These are phyloP conservation scores for Pestalotiopsis sp. DNA, from an alignment of 2,329 filamentous ascomycete genomes.

Conservation along the genomic window DNA sequence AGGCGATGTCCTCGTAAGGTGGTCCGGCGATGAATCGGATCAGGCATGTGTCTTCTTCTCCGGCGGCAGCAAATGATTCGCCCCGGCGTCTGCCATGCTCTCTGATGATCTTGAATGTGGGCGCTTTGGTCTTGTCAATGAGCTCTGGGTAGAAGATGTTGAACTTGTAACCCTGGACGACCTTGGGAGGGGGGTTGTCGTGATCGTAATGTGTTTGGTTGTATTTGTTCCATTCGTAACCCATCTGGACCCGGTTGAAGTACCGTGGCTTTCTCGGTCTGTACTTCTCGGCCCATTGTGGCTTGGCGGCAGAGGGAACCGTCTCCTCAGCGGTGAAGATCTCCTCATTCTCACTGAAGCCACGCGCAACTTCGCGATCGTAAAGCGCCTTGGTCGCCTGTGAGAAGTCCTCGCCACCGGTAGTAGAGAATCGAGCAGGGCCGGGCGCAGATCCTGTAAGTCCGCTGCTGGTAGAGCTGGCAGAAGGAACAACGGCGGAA, in stretches of 20 bases:
- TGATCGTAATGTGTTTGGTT: slow-evolving; percentile 99
- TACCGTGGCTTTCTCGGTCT: slow-evolving; percentile 90
- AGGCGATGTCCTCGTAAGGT: slow-evolving; percentile 95
- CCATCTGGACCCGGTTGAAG: slow-evolving; percentile 98
- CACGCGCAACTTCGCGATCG: slow-evolving; percentile 88
- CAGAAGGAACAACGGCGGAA: slow-evolving; percentile 24
- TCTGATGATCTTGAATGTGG: slow-evolving; percentile 93
- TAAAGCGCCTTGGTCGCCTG: slow-evolving; percentile 87
- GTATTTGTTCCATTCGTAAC: slow-evolving; percentile 99
- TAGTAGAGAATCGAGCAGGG: slow-evolving; percentile 69
- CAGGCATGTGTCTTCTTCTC: slow-evolving; percentile 95
- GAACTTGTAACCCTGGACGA: slow-evolving; percentile 99
- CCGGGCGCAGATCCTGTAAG: slow-evolving; percentile 46
- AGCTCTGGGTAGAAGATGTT: slow-evolving; percentile 99
- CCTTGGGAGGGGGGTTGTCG: slow-evolving; percentile 95
- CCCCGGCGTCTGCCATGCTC: slow-evolving; percentile 88
- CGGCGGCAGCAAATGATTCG: slow-evolving; percentile 89
- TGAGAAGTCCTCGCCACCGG: slow-evolving; percentile 78
- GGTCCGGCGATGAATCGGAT: slow-evolving; percentile 95
- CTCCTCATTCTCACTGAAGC: slow-evolving; percentile 91
- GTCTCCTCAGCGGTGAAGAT: slow-evolving; percentile 91
- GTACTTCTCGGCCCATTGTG: slow-evolving; percentile 83
- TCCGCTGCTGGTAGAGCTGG: slow-evolving; percentile 25
- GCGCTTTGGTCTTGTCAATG: slow-evolving; percentile 91
- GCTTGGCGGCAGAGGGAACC: slow-evolving; percentile 64